Base-by-base conservation (phyloP, 2,329 filamentous ascomycete species). In the Madurella fahalii region DNA sequence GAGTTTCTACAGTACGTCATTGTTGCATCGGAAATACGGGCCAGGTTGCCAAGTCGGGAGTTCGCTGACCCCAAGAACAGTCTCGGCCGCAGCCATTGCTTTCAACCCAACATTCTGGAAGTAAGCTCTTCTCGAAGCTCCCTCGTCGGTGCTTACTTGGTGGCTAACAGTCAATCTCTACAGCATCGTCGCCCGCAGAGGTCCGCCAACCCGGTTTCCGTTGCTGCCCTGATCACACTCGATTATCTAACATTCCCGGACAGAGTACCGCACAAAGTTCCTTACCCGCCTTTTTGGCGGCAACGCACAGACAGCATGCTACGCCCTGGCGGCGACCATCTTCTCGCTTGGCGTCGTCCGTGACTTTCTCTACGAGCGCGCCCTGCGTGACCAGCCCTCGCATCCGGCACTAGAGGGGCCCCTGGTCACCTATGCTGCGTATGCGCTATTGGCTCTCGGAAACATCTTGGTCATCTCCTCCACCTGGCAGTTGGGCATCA, bases 31-130 rank as follows among this genome's bases (percentile, higher is more conserved):
- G 46, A 31, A 34, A 56, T 34, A 43, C 34, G 20, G 20, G 40
- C 48, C 47, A 25, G 40, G 25, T 15, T 49, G 40, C 34, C 43
- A 47, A 48, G 50, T 41, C 57, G 40, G 25, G 20, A 39, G 18
- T 44, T 56, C 43, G 52, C 63, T 66, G 51, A 65, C 57, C 45
- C 45, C 42, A 25, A 17, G 9, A 51, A 54, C 62, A 96, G 92
- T 94, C 63, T 89, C 90, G 63, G 89, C 86, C 46, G 80, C 78
- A 53, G 82, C 89, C 50, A 95, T 99, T 73, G 81, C 86, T 47
- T 97, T 99, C 75, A 99, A 99, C 74, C 94, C 94, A 18, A 86
- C 94, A n/a, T 97, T 96, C 74, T 99, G 94, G 94, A 99, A 99
- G 92, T 96, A 80, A 78, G 89, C 81, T 40, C 11, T 60, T n/a